phyloP scores from a whole-genome alignment of 2,329 filamentous ascomycete genomes.

The Scedosporium boydii region DNA sequence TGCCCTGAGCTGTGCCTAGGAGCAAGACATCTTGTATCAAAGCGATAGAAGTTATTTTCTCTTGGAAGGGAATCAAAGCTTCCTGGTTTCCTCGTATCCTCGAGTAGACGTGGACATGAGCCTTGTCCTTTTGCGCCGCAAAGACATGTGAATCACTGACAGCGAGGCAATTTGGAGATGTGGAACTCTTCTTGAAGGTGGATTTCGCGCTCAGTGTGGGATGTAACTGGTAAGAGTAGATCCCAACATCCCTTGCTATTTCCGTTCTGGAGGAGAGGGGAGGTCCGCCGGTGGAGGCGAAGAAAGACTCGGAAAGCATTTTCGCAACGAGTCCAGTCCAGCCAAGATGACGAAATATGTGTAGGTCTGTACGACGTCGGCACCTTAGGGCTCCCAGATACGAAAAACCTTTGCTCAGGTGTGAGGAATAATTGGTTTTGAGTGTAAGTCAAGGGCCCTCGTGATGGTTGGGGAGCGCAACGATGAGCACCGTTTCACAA shows the following conservation, averaged over 20 bases:
- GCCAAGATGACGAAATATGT: background rate
- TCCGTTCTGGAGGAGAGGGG: conserved; percentile 52
- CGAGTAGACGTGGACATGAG: conserved; percentile 86
- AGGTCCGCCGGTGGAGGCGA: conserved; percentile 48
- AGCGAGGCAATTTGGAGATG: conserved; percentile 68
- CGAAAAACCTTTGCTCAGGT: background rate
- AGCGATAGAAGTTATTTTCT: conserved; percentile 71
- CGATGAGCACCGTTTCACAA: too few relatives aligned
- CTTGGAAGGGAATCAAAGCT: conserved; percentile 76
- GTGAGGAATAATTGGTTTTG: too few relatives aligned
- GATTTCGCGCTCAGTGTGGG: conserved; percentile 66
- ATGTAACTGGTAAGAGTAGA: conserved; percentile 76
- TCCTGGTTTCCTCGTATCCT: conserved; percentile 79
- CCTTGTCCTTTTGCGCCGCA: conserved; percentile 83
- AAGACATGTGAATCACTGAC: conserved; percentile 78
- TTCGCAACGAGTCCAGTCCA: conserved; percentile 1
- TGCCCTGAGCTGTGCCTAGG: conserved; percentile 75
- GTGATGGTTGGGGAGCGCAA: too few relatives aligned
- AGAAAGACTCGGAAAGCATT: conserved; percentile 53
- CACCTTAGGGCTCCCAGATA: background rate
- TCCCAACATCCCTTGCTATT: conserved; percentile 69
- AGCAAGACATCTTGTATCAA: conserved; percentile 65
- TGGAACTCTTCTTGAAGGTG: conserved; percentile 86
- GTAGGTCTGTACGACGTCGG: too few relatives aligned
- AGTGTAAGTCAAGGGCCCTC: too few relatives aligned